Percentiles rank a stretch among this genome's conserved stretches.
phyloP scores from a whole-genome alignment of 495 filamentous ascomycete genomes.

The Talaromyces adpressus region DNA sequence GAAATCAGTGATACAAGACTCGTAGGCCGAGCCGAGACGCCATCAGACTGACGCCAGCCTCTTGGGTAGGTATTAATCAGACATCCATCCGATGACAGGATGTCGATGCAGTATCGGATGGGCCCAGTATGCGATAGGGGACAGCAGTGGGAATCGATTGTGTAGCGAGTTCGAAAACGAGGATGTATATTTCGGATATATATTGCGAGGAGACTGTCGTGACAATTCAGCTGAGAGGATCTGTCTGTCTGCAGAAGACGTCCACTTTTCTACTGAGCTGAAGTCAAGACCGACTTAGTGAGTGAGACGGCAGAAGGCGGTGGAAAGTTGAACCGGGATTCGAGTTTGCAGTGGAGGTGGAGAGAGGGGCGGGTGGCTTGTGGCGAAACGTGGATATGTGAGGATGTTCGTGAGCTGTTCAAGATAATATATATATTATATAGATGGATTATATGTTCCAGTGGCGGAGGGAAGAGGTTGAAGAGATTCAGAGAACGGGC shows the following conservation, averaged over 20 bases:
- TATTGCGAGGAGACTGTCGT: neutral
- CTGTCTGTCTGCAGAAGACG: neutral
- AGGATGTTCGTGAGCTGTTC: neutral
- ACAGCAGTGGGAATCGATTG: neutral
- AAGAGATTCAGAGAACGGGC: neutral
- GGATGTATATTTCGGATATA: neutral
- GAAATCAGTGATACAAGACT: neutral
- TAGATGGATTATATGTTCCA: neutral
- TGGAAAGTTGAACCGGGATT: neutral
- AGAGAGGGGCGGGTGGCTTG: neutral
- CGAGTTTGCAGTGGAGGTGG: neutral
- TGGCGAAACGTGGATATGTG: neutral
- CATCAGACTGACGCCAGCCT: constrained; percentile 6
- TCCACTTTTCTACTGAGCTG: neutral
- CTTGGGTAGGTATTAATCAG: neutral
- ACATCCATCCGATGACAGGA: constrained; percentile 2
- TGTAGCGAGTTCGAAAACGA: neutral
- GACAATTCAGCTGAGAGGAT: neutral
- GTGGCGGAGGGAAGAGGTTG: neutral
- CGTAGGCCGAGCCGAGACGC: neutral
- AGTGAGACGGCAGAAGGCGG: constrained; percentile 1
- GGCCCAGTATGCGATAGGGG: neutral
- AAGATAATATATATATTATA: neutral
- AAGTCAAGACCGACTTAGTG: neutral
- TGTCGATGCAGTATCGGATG: neutral